phyloP scores from a whole-genome alignment of 768 basidiomycete genomes.

The Multifurca ochricompacta region DNA sequence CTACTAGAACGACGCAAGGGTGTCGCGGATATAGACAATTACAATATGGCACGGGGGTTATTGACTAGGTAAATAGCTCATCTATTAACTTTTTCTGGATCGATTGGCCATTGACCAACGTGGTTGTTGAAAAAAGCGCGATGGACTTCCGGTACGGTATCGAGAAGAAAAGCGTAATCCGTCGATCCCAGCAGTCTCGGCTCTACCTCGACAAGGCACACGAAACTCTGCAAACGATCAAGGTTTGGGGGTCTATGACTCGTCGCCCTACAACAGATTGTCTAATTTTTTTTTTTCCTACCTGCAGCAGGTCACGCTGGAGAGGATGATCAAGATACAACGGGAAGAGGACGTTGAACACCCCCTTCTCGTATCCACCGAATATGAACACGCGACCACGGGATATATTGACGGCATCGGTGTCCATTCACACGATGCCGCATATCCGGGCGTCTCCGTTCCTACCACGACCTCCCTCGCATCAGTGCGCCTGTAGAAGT shows the following conservation, averaged over 20 bases:
- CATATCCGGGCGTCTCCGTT: neutral
- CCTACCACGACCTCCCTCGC: neutral
- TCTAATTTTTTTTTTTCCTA: too few species aligned
- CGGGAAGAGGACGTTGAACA: too few species aligned
- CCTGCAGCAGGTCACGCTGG: neutral
- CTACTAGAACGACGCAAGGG: neutral
- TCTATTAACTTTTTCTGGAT: too few species aligned
- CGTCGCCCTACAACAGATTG: neutral
- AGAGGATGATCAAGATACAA: neutral
- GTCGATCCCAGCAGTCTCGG: neutral
- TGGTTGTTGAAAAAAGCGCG: neutral
- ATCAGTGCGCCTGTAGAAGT: neutral
- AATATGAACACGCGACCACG: neutral
- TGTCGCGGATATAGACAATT: neutral
- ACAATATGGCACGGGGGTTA: neutral
- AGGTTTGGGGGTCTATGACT: neutral
- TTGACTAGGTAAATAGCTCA: neutral
- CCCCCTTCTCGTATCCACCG: neutral
- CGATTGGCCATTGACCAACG: neutral
- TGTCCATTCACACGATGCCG: neutral
- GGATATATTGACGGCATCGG: neutral
- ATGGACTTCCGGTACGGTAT: neutral
- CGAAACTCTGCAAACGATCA: neutral
- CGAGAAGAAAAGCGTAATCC: neutral
- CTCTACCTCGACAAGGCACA: conserved; percentile 4